These are phyloP conservation scores for Actinidia chinensis DNA, from an alignment of 179 eudicot species.

Conservation along the genomic window DNA sequence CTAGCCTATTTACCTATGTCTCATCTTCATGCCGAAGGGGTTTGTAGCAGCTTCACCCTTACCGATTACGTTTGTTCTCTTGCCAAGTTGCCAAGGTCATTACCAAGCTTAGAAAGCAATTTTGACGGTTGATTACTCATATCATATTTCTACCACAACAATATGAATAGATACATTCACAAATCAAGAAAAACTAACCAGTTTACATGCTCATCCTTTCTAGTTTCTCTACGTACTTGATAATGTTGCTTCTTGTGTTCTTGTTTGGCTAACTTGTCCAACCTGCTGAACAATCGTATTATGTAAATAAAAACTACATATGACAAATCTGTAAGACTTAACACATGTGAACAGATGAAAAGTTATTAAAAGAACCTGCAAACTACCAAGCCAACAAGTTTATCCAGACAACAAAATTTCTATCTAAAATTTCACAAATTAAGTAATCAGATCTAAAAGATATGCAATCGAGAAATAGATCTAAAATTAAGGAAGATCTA, in stretches of 20 bases:
- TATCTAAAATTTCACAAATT: too few species aligned
- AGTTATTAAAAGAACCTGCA: neutral
- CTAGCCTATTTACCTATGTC: too few species aligned
- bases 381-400: neutral
- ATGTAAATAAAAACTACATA: slow-evolving; percentile 19
- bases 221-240: slow-evolving; percentile 24
- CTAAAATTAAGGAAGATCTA: neutral
- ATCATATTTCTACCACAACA: neutral
- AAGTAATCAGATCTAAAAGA: neutral
- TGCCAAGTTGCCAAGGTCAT: neutral
- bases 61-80: too few species aligned
- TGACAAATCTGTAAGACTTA: neutral
- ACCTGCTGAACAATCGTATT: slow-evolving; percentile 48
- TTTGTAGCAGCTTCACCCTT: too few species aligned
- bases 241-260: slow-evolving; percentile 28
- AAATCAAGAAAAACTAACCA: slow-evolving; percentile 48
- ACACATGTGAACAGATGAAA: neutral
- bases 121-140: neutral
- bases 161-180: neutral
- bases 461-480: neutral
- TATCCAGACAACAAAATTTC: neutral
- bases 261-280: slow-evolving; percentile 34
- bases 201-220: slow-evolving; percentile 42
- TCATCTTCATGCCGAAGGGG: too few species aligned
- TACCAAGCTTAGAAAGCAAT: neutral